Evolutionary conservation across 2,329 filamentous ascomycete genomes (phyloP), one percentile per base, ranked within the genome.

Genomic region (Pseudocercospora vitis): DNA sequence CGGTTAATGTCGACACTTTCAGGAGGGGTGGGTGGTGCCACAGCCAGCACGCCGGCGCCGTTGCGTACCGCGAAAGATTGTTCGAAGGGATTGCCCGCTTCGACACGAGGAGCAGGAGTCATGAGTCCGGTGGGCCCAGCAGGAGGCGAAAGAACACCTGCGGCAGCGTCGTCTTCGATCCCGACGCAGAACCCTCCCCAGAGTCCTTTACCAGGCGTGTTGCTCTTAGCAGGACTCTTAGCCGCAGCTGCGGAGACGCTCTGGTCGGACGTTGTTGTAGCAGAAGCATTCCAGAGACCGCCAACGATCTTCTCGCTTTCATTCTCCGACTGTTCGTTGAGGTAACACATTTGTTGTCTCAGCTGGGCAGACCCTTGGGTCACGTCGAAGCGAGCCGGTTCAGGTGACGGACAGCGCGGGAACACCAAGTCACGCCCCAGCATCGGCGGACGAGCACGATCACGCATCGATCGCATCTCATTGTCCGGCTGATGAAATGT

Each of bases 361-460:
- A 77, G 63, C 66, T 83, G 62, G 75, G 81, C 69, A 7, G 75
- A 77, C 7, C 74, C 71, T 66, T 90, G 87, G 52, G 88, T 86
- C 0, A 88, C 85, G 67, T 95, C 90, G 65, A 95, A 87, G 65
- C 89, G 85, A 12, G 91, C 95, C 50, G 85, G 82, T 70, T 92
- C 86, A 4, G 92, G 92, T 21, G 91, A 96, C 7, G 81, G 79
- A 68, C 90, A 96, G 68, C 81, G 82, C 28, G 90, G 88, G 69
- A 96, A 95, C 21, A 79, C 77, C 50, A 97, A 81, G 61, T 95
- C 88, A 53, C 78, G 75, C 52, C 92, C 92, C 8, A 96, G 82
- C 91, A 97, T 95, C 7, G 92, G 92, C 33, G 92, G 92, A 35
- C 79, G 81, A 21, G 80, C 79, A 37, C 77, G 76, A 56, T 84